Base-by-base conservation (phyloP, 306 rosid species). In the Senna tora region DNA sequence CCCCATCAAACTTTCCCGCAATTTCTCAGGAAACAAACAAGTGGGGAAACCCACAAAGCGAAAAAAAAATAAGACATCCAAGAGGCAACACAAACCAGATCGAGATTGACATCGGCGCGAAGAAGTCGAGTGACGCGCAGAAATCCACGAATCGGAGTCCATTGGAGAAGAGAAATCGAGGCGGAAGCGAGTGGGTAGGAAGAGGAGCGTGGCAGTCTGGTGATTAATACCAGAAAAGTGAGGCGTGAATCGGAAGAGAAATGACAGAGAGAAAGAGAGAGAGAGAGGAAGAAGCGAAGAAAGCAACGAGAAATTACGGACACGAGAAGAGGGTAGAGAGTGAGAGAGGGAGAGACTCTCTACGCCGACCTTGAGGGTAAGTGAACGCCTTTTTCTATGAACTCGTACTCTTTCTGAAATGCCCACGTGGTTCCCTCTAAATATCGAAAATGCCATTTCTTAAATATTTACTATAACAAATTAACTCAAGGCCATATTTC, bases 81-180 rank as follows among this genome's bases (percentile, higher is more conserved):
- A 65, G 0, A 32, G 50, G 12, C 5, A n/a, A 65, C 21, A 62
- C 76, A 2, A 36, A 84, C 88, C 85, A 41, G 88, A 77, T 78
- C 83, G 85, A n/a, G 83, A 75, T 20, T 75, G 85, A 53, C 39
- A 67, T 30, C 85, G 84, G 68, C 85, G 66, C 2, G 88, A 56
- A 52, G 71, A 65, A 28, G 65, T 10, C 0, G 83, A 74, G 61
- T 73, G 69, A 33, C 84, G 83, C 54, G 76, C 9, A 65, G 67
- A 67, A 67, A 12, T 75, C 85, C 85, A 84, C 8, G 76, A 77
- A 78, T 75, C 85, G 52, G 88, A 81, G 69, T 77, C 88, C 88
- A 84, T 84, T 53, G 2, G 16, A 13, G 45, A 28, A 25, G 5
- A 25, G 5, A 41, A 9, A 11, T 38, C 58, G 5, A 28, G 69